Evolutionary conservation across 768 basidiomycete species (phyloP).

Genomic region (Tulasnella sp.): DNA sequence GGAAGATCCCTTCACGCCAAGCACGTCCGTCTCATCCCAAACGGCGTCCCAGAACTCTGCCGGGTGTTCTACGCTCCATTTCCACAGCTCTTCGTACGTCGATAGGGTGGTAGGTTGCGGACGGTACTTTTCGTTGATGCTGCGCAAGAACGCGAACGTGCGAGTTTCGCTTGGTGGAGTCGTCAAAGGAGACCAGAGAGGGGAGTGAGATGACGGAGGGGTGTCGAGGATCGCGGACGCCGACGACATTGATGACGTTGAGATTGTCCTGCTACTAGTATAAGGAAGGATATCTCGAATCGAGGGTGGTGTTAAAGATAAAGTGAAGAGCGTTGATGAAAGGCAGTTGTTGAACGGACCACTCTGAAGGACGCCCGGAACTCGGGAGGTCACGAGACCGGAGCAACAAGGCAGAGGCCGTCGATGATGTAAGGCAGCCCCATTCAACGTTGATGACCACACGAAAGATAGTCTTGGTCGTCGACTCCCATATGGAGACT

Average conservation of each 20-base stretch:
- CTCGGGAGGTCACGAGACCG: neutral
- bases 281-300: neutral
- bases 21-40: constrained; percentile 57
- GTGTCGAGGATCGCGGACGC: neutral
- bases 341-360: neutral
- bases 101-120: neutral
- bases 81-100: constrained; percentile 53
- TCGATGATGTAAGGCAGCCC: neutral
- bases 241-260: neutral
- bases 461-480: neutral
- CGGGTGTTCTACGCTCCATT: constrained; percentile 49
- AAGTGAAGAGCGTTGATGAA: neutral
- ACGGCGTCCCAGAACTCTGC: constrained; percentile 58
- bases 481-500: neutral
- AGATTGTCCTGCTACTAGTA: too few relatives aligned
- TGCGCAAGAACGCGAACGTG: constrained; percentile 16
- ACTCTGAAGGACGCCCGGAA: neutral
- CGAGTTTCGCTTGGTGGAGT: neutral
- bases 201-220: neutral
- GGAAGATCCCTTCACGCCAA: constrained; percentile 43
- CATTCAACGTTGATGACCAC: neutral
- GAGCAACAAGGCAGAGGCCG: neutral
- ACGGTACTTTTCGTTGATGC: constrained; percentile 7
- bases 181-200: neutral
- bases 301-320: neutral